These are phyloP conservation scores for Penicillium olsonii DNA, from an alignment of 2,329 filamentous ascomycete species.

Conservation along the genomic window DNA sequence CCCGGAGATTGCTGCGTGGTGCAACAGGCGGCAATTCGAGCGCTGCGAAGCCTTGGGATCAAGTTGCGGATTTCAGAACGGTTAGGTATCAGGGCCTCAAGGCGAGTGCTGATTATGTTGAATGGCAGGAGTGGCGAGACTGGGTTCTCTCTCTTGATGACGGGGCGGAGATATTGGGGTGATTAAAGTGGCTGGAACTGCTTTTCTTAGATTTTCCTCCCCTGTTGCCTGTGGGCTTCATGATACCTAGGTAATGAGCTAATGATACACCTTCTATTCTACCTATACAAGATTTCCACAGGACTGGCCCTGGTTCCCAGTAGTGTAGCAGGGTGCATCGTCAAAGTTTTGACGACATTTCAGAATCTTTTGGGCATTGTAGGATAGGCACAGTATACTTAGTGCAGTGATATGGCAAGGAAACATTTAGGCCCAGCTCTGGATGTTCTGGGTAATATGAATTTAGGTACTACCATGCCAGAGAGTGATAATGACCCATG, in stretches of 20 bases:
- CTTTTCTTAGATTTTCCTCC: too few relatives aligned
- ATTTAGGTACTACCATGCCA: not conserved
- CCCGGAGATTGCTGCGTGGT: constrained; percentile 41
- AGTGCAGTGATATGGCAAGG: too few relatives aligned
- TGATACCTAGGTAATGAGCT: constrained; percentile 16
- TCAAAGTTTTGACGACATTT: too few relatives aligned
- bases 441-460: too few relatives aligned
- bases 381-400: too few relatives aligned
- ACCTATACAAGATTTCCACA: too few relatives aligned
- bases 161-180: constrained; percentile 26
- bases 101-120: constrained; percentile 66
- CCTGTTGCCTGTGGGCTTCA: constrained; percentile 1
- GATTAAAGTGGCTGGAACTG: constrained; percentile 5
- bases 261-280: not conserved
- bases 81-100: constrained; percentile 87
- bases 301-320: too few relatives aligned
- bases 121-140: constrained; percentile 78
- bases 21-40: constrained; percentile 32
- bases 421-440: too few relatives aligned
- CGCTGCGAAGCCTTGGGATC: constrained; percentile 62
- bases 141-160: constrained; percentile 57
- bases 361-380: too few relatives aligned
- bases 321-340: too few relatives aligned
- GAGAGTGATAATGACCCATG: not conserved
- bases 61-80: constrained; percentile 71